These are phyloP conservation scores for Conoideocrella luteorostrata DNA, from an alignment of 2,329 filamentous ascomycete species.

Conservation along the genomic window DNA sequence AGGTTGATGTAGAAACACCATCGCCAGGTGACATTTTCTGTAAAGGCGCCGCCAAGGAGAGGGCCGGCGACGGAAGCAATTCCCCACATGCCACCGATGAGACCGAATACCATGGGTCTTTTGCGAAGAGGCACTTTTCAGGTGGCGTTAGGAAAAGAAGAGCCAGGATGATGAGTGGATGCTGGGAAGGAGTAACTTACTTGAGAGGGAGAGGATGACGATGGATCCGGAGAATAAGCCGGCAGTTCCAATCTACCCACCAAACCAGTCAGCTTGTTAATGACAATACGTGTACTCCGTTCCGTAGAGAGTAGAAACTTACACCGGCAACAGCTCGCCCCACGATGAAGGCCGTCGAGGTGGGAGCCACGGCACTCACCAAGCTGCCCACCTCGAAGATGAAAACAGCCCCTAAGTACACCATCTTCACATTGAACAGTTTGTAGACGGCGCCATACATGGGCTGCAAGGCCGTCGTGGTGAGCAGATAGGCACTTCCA, in stretches of 20 bases:
- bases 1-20: conserved; percentile 47
- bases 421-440: conserved; percentile 41
- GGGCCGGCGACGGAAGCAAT: conserved; percentile 46
- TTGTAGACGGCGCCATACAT: conserved; percentile 45
- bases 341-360: conserved; percentile 42
- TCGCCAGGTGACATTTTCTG: conserved; percentile 42
- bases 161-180: too few relatives aligned
- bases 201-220: conserved; percentile 32
- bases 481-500: conserved; percentile 42
- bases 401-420: conserved; percentile 36
- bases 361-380: conserved; percentile 37
- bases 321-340: conserved; percentile 45
- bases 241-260: conserved; percentile 38
- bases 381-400: conserved; percentile 39
- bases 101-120: conserved; percentile 46
- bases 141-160: conserved; percentile 5
- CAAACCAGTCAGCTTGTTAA: background rate
- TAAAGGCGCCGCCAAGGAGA: conserved; percentile 43
- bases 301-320: too few relatives aligned
- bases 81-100: conserved; percentile 51
- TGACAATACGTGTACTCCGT: background rate
- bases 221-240: conserved; percentile 45
- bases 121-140: conserved; percentile 43
- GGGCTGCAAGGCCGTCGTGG: conserved; percentile 42
- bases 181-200: conserved; percentile 18